Evolutionary conservation across 495 filamentous ascomycete species (phyloP), one percentile per base, ranked within the genome.

Genomic region (Xylaria nigripes): DNA sequence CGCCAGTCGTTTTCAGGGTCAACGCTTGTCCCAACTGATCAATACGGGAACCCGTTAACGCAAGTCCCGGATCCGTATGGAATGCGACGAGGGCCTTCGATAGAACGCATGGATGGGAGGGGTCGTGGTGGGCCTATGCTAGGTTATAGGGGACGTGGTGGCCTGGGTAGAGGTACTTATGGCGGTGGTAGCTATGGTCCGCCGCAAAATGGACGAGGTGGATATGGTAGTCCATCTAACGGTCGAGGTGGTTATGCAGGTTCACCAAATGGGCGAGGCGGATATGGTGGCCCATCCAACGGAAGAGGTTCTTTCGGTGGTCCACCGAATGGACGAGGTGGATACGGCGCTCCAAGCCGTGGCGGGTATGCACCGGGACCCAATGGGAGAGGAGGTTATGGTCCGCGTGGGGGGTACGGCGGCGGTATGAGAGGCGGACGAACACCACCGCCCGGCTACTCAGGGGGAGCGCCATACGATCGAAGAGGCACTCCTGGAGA

Each of bases 1-100:
- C 56, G 22, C 19, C 66, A 58, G 8, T 57, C 60, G 50, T 50
- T 58, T 47, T 52, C 65, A 48, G 58, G 50, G 45, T 56, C 65
- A 40, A 54, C 70, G 47, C 54, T 67, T 69, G 58, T 77, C 69
- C 63, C 61, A 25, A 77, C 78, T 48, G 87, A 94, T 61, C 82
- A 87, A 54, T 85, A 83, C 51, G 87, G 85, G 9, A 87, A 86
- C 60, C 75, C 80, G 9, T 64, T 86, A 32, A 50, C 60, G 21
- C 76, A 76, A 15, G 68, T 77, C 6, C 74, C 70, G 48, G 74
- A 67, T 66, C 66, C 49, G 5, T 76, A 74, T 52, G 68, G 74
- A 15, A 66, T 84, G 65, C 76, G 79, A 56, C 72, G 77, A 52
- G 81, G 83, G 38, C 83, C 84, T 52, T 84, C 81, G 3, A 70